Evolutionary conservation across 345 rosid genomes (phyloP).

Genomic region (Litchi chinensis): DNA sequence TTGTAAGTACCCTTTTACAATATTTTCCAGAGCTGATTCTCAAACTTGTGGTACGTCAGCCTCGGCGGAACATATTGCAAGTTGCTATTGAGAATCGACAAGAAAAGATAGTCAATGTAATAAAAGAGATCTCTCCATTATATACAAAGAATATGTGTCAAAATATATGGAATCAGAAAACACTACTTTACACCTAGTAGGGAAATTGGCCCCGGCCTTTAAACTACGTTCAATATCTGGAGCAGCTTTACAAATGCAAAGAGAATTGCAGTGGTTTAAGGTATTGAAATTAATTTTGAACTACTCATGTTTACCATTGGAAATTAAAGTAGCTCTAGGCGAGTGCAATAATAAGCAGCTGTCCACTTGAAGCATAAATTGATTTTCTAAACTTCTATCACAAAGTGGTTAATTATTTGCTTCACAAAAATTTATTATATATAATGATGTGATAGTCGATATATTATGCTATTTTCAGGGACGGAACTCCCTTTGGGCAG

Average conservation of each 20-base stretch:
- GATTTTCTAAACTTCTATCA: too few relatives aligned
- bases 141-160: rapidly evolving
- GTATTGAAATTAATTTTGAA: background rate
- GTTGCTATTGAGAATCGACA: background rate
- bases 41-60: too few relatives aligned
- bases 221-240: background rate
- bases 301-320: too few relatives aligned
- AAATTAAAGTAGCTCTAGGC: too few relatives aligned
- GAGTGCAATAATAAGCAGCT: too few relatives aligned
- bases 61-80: background rate
- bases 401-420: too few relatives aligned
- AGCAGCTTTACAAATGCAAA: background rate
- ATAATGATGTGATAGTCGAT: too few relatives aligned
- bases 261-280: background rate
- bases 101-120: conserved; percentile 9
- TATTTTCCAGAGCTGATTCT: too few relatives aligned
- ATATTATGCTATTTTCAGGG: too few relatives aligned
- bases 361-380: too few relatives aligned
- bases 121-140: background rate
- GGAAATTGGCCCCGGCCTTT: background rate
- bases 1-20: background rate
- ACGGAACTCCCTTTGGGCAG: too few relatives aligned
- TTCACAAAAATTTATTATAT: too few relatives aligned
- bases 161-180: background rate
- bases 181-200: background rate